These are phyloP conservation scores for Tolypocladium tundrense DNA, from an alignment of 2,329 filamentous ascomycete genomes.

Conservation along the genomic window DNA sequence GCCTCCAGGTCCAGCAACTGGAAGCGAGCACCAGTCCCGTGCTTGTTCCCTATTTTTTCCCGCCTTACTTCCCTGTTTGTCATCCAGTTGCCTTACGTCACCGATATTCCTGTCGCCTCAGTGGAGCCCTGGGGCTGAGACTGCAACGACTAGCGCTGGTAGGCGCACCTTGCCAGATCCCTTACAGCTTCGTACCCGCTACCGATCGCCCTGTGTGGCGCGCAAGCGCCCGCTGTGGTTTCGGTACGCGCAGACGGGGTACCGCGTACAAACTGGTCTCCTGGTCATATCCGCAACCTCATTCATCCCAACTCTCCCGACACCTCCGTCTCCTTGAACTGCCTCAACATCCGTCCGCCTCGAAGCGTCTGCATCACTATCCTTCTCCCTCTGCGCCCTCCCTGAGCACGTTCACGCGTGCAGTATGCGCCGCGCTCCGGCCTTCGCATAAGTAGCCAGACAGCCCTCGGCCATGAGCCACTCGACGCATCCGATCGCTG, in stretches of 20 bases:
- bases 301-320: neutral
- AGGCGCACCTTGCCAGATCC: neutral
- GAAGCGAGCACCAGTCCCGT: neutral
- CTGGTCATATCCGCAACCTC: neutral
- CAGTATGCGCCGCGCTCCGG: constrained; percentile 1
- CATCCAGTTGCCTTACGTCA: constrained; percentile 1
- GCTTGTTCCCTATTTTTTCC: neutral
- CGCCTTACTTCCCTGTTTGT: neutral
- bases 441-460: neutral
- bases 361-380: neutral
- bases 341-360: neutral
- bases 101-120: neutral
- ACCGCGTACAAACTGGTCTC: neutral
- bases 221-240: neutral
- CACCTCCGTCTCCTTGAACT: neutral
- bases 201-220: neutral
- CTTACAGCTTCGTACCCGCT: neutral
- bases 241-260: neutral
- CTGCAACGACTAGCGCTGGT: neutral
- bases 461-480: constrained; percentile 9
- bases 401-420: neutral
- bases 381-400: neutral
- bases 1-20: neutral
- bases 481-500: constrained; percentile 3
- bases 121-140: neutral